A percentile compares a stretch with the other conserved stretches of the same genome.
phyloP scores from a whole-genome alignment of 768 basidiomycete genomes.

The Agaricus subrufescens region DNA sequence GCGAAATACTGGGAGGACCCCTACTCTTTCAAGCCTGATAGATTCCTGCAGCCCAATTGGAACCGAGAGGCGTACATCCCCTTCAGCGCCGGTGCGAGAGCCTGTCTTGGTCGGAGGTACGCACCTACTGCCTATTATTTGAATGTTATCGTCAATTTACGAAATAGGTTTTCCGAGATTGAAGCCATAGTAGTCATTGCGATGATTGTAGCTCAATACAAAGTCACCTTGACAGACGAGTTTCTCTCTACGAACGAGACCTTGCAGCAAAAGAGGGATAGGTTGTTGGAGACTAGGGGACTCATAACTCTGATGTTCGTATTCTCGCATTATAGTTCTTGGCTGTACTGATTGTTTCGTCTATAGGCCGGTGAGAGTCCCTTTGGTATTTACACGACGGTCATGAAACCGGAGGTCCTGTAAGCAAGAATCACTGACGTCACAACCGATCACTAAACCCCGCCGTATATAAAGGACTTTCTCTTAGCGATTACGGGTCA shows the following conservation, averaged over 20 bases:
- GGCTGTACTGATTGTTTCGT: too few relatives aligned
- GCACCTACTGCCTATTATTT: neutral
- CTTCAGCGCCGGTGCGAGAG: conserved; percentile 30
- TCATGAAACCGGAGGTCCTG: too few relatives aligned
- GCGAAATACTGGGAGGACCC: conserved; percentile 46
- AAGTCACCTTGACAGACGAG: conserved; percentile 42
- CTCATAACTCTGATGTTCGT: conserved; percentile 24
- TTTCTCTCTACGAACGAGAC: conserved; percentile 39
- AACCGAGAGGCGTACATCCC: conserved; percentile 17
- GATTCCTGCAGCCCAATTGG: conserved; percentile 14
- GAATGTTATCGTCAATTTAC: too few relatives aligned
- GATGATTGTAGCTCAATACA: conserved; percentile 38
- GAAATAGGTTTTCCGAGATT: conserved; percentile 37
- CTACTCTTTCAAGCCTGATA: conserved; percentile 26
- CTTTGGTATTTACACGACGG: too few relatives aligned
- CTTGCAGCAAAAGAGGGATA: conserved; percentile 35
- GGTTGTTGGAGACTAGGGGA: conserved; percentile 27
- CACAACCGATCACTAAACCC: too few relatives aligned
- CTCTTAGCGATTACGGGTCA: too few relatives aligned
- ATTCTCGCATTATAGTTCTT: neutral
- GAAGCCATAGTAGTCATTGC: conserved; percentile 45
- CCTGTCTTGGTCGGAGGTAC: conserved; percentile 43
- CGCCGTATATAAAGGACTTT: too few relatives aligned
- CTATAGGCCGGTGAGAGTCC: too few relatives aligned
- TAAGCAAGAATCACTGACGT: too few relatives aligned